Evolutionary conservation across 139 green algal species (phyloP), one percentile per base, ranked within the genome.

Genomic region (Coelastrella sp.): DNA sequence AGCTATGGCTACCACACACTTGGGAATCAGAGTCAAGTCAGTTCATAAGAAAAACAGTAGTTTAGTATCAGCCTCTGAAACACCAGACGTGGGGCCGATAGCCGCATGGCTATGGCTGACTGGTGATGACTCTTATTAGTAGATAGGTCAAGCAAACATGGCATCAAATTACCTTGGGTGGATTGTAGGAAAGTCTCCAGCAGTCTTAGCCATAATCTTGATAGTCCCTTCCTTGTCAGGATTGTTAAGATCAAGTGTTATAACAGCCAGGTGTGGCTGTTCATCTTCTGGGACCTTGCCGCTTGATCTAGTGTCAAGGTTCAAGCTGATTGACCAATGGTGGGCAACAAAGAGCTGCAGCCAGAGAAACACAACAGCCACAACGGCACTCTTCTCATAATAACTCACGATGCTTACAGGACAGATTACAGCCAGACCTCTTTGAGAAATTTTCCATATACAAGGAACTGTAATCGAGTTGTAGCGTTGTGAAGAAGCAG

Each of bases 211-310:
- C 78, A 84, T 81, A 19, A 66, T 22, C 4, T 76, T 22, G 16
- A 76, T 76, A 16, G 68, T 76, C 16, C 68, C 68, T 17, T 76
- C 16, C 68, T 47, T 74, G 7, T 59, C 54, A 66, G 23, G 47
- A 10, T 56, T 86, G 80, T 75, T 74, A 59, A 95, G 76, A 80
- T 96, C 89, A 10, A 98, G 87, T 3, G 82, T 93, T 64, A 96
- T 89, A 82, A 95, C 89, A 5, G 91, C 88, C 80, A 95, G 64
- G 23, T 58, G 85, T n/a, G 84, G 76, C 82, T 73, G 54, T 73
- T 93, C 88, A 68, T 16, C 58, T 22, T 78, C 13, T 19, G 77
- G 66, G 64, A 91, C 80, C 60, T 66, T 58, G 8, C 19, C 20
- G 0, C 10, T 17, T 60, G 86, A 64, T 5, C 73, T 60, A 1